Evolutionary conservation across 169 alveolate genomes (phyloP).

Genomic region (Plasmodium vivax): DNA sequence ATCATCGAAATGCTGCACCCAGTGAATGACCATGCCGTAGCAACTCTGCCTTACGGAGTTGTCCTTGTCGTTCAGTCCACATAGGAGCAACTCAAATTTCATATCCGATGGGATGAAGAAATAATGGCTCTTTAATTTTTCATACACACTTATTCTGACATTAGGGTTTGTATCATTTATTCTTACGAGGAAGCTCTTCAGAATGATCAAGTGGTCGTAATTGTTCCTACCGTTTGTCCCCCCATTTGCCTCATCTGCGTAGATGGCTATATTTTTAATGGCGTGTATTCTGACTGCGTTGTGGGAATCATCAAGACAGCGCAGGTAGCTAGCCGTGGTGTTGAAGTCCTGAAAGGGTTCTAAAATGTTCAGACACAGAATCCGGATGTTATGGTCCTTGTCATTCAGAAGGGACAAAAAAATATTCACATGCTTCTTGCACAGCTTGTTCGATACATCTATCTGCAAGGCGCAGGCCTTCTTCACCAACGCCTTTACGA

Average conservation of each 20-base stretch:
- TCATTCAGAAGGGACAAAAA: conserved; percentile 77
- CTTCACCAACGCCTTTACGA: conserved; percentile 64
- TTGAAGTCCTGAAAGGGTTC: conserved; percentile 75
- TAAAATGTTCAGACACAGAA: conserved; percentile 61
- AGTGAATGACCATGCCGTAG: conserved; percentile 35
- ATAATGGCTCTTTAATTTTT: conserved; percentile 46
- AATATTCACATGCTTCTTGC: conserved; percentile 77
- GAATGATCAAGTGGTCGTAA: conserved; percentile 24
- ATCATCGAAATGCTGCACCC: conserved; percentile 62
- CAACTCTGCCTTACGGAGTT: conserved; percentile 67
- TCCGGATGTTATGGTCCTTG: conserved; percentile 66
- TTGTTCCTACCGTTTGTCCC: conserved; percentile 4
- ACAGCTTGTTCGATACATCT: conserved; percentile 76
- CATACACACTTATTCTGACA: conserved; percentile 67
- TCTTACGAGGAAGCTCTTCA: conserved; percentile 44
- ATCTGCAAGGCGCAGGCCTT: conserved; percentile 78
- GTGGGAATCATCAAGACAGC: conserved; percentile 63
- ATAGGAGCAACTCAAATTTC: conserved; percentile 63
- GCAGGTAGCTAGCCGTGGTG: conserved; percentile 35
- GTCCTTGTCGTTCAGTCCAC: conserved; percentile 67
- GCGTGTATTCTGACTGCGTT: conserved; percentile 66
- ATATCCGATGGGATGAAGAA: conserved; percentile 62
- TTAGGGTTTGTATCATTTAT: conserved; percentile 54
- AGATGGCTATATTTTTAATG: conserved; percentile 39
- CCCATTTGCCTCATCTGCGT: conserved; percentile 1